Conservation (phyloP, 2,329 filamentous ascomycete genomes). For the Phyllosticta citriasiana region DNA sequence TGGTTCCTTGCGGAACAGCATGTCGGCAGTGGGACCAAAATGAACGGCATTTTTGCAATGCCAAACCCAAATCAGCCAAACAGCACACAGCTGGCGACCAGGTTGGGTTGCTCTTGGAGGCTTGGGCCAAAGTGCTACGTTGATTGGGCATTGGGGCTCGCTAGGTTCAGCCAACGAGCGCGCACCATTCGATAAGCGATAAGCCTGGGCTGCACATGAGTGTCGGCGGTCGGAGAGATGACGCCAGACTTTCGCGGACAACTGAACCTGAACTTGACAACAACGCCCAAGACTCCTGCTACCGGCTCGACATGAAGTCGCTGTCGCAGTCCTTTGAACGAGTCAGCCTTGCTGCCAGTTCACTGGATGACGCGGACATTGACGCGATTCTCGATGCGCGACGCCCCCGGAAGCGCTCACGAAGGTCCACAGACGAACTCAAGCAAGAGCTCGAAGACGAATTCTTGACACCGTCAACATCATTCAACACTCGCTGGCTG, state of each 20-base stretch:
- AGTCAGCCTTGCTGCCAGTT: slow-evolving; percentile 36
- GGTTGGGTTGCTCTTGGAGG: background rate
- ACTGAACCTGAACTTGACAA: background rate
- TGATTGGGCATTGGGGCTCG: background rate
- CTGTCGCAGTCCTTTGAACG: slow-evolving; percentile 42
- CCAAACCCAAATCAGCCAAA: background rate
- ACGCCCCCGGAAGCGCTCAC: slow-evolving; percentile 41
- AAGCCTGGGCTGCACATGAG: too few species aligned
- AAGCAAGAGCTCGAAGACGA: slow-evolving; percentile 63
- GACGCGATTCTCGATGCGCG: slow-evolving; percentile 50
- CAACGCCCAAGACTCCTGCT: background rate
- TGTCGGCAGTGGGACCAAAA: background rate
- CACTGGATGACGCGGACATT: slow-evolving; percentile 28
- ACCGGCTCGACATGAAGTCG: slow-evolving; percentile 19
- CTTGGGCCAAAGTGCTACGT: background rate
- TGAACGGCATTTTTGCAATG: background rate
- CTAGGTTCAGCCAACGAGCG: background rate
- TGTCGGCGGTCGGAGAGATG: too few species aligned
- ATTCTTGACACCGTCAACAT: slow-evolving; percentile 68
- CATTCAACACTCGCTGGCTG: slow-evolving; percentile 78
- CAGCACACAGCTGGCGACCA: background rate
- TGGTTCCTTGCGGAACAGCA: background rate
- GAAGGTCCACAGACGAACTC: slow-evolving; percentile 50
- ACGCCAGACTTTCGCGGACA: too few species aligned
- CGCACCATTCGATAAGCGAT: too few species aligned